phyloP scores from a whole-genome alignment of 225 moss, liverwort and hornwort species.

The Asterella californica region DNA sequence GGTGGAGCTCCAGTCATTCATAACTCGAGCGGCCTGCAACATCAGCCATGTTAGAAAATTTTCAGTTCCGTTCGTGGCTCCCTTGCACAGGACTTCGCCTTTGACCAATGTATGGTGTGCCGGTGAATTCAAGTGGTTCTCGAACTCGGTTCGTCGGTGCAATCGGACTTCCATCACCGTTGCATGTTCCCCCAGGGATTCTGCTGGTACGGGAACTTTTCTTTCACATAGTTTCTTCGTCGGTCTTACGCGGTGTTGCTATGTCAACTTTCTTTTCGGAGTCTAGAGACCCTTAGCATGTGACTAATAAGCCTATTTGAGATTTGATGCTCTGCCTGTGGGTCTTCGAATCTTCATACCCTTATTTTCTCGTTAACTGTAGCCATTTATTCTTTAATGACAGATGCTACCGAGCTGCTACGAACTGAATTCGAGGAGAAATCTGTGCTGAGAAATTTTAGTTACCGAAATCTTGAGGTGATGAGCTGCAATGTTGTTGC shows the following conservation, averaged over 20 bases:
- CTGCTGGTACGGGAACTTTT: neutral
- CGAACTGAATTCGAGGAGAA: constrained; percentile 12
- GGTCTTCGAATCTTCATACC: neutral
- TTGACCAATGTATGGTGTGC: neutral
- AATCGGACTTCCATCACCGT: neutral
- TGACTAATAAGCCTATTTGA: neutral
- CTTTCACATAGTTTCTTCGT: neutral
- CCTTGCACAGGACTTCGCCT: neutral
- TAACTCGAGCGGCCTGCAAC: constrained; percentile 12
- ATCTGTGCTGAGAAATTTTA: constrained; percentile 34
- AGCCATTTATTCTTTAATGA: neutral
- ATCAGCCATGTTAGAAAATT: neutral
- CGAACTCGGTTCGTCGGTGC: constrained; percentile 2
- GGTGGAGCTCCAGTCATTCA: constrained; percentile 29
- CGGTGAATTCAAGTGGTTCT: neutral
- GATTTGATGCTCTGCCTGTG: neutral
- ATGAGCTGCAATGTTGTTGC: neutral
- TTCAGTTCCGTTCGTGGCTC: too few relatives aligned
- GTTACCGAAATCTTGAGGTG: constrained; percentile 36
- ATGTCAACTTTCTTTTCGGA: neutral
- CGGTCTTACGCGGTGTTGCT: neutral
- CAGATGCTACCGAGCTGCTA: constrained; percentile 9
- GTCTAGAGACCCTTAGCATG: too few relatives aligned
- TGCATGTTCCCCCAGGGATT: neutral
- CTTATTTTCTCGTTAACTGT: neutral